Conservation (phyloP, 805 yeast species). For the Ogataea trehalophila region DNA sequence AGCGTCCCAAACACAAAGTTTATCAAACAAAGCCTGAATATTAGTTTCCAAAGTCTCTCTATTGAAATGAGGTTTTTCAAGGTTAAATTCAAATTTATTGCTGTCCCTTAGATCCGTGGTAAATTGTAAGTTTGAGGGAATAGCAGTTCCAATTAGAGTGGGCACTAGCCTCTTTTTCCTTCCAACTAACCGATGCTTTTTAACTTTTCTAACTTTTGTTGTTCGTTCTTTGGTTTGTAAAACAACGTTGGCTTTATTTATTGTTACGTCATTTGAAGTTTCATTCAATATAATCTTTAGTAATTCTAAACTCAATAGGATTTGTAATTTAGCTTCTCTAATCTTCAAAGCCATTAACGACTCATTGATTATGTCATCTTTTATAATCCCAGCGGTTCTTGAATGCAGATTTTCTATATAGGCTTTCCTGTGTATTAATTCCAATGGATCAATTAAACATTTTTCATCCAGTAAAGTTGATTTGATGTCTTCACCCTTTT, state of each 20-base stretch:
- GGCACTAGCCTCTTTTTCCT: slow-evolving; percentile 30
- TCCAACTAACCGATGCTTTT: slow-evolving; percentile 20
- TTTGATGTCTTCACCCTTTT: slow-evolving; percentile 1
- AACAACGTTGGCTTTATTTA: background rate
- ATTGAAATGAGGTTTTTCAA: background rate
- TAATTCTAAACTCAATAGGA: slow-evolving; percentile 25
- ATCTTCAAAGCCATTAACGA: slow-evolving; percentile 13
- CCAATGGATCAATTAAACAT: slow-evolving; percentile 8
- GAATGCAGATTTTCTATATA: slow-evolving; percentile 1
- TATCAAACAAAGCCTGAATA: slow-evolving; percentile 24
- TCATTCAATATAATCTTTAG: slow-evolving; percentile 12
- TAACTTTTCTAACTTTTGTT: slow-evolving; percentile 1
- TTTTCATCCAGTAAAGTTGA: background rate
- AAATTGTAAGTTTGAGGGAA: slow-evolving; percentile 20
- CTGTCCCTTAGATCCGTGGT: slow-evolving; percentile 23
- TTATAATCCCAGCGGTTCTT: background rate
- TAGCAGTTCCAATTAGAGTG: slow-evolving; percentile 28
- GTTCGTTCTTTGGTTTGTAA: background rate
- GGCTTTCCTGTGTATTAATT: slow-evolving; percentile 6
- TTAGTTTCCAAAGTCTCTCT: slow-evolving; percentile 7
- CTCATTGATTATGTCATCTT: slow-evolving; percentile 5
- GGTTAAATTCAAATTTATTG: background rate
- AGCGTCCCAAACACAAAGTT: slow-evolving; percentile 31
- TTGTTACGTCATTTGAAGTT: too few species aligned
- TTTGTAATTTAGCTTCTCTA: slow-evolving; percentile 28